Base-by-base conservation (phyloP, 805 yeast genomes). In the Yamadazyma philogaea region DNA sequence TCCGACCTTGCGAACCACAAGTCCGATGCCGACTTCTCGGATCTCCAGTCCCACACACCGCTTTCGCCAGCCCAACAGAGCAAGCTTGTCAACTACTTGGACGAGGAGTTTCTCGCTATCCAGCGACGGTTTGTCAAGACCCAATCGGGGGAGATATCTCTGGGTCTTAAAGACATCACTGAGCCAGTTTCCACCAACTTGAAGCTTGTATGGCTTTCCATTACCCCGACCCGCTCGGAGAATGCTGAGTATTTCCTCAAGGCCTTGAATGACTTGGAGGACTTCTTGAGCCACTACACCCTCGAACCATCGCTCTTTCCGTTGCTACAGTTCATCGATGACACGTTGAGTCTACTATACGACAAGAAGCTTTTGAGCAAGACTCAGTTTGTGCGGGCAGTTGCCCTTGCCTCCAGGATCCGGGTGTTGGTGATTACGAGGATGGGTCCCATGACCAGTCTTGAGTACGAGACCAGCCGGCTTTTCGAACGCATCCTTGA, bases 401-500 rank as follows among this genome's bases (percentile, higher is more conserved):
- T 49, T 8, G 66, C 73, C 2, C 59, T 68, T 6, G 52, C 60
- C 1, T 48, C 63, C 11, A 47, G 74, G 22, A 44, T 70, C 39
- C 43, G 75, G 14, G 43, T 68, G 6, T 38, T 54, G 21, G 51
- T 68, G 3, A 57, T 65, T 2, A 41, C 57, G 2, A 58, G 57
- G 37, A 31, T 66, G 10, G 65, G 33, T n/a, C 20, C 22, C 42
- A 41, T 28, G 44, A 43, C 19, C 45, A 36, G 28, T 21, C 35
- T 26, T 40, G 28, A 35, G 42, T 35, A 20, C 14, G 74, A 68
- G 48, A 53, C 64, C 10, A 63, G 72, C 16, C 52, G 65, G 17
- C 40, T 69, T 2, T 67, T 70, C 41, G 72, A 70, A 48, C 74
- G 74, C 0, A 45, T 66, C 8, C 50, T 67, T 14, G 74, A 24